A percentile compares a stretch with the other conserved stretches of the same genome.
Conservation (phyloP, 2,329 filamentous ascomycete species). For the Penicillium sp. region DNA sequence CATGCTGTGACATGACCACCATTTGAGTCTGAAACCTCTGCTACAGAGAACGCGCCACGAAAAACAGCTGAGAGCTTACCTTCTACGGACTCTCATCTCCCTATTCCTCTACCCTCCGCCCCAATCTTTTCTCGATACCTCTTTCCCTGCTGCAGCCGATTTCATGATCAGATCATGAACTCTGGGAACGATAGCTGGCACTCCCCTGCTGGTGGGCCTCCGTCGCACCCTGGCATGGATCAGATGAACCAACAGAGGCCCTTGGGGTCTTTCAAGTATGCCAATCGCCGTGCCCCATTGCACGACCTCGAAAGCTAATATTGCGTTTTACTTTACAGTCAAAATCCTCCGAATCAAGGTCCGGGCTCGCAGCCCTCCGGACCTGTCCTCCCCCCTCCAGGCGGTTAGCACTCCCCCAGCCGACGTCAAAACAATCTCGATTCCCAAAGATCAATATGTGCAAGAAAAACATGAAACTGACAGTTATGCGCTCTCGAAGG, state of each 20-base stretch:
- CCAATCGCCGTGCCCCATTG: constrained; percentile 2
- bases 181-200: constrained; percentile 46
- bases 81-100: constrained; percentile 11
- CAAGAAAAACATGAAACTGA: constrained; percentile 12
- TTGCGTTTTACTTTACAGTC: constrained; percentile 22
- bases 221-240: constrained; percentile 43
- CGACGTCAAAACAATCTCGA: not conserved
- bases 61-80: constrained; percentile 20
- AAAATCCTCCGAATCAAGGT: constrained; percentile 40
- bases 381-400: constrained; percentile 41
- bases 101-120: constrained; percentile 14
- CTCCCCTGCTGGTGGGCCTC: constrained; percentile 38
- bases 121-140: not conserved
- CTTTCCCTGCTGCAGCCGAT: not conserved
- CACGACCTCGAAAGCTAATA: constrained; percentile 11
- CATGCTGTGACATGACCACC: constrained; percentile 24
- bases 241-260: constrained; percentile 44
- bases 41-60: constrained; percentile 6
- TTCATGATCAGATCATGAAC: constrained; percentile 39
- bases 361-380: constrained; percentile 38
- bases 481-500: constrained; percentile 24
- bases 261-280: constrained; percentile 46
- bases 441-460: not conserved
- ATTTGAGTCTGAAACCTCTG: constrained; percentile 17
- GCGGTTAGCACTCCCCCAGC: constrained; percentile 31